Base-by-base conservation (phyloP, 305 asterid species). In the Fraxinus dipetala region DNA sequence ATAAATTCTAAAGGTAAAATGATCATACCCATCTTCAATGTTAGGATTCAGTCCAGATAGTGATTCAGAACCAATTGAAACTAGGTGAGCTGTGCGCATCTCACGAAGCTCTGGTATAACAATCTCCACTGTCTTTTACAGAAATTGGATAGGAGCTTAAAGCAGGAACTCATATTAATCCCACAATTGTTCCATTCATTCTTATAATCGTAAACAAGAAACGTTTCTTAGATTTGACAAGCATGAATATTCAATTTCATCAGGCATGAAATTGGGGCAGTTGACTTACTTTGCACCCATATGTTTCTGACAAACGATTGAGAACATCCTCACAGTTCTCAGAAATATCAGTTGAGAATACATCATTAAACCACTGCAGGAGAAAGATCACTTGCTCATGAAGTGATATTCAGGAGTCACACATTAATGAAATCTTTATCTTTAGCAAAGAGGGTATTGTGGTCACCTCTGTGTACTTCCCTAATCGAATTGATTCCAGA, bases 331-430 rank as follows among this genome's bases (percentile, higher is more conserved):
- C 98, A 69, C 98, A 96, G 88, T 92, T 96, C 32, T 72, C 84
- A 79, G 99, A 91, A 81, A 94, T 92, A 22, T 94, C 98, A 85
- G 91, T 81, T 73, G 98, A 93, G 91, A 92, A 94, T 78, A 93
- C 98, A 83, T 96, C 99, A 88, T 90, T 92, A 86, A 96, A 96
- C 99, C 99, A 96, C 98, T 96, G 95, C 91, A 93, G 20, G 80
- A 72, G 76, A 31, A 70, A 72, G 28, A 3, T 28, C 38, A 67
- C 34, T 63, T 61, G 32, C 16, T 69, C 76, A 74, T 81, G 59
- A 82, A 61, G 79, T 78, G 81, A 43, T 72, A 56, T 76, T 82
- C 56, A 61, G 63, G 76, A 67, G 5, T 77, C 28, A 34, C 74
- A 45, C 65, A 67, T 43, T 2, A 10, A 43, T 79, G 77, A 11